Evolutionary conservation across 768 basidiomycete species (phyloP).

Genomic region (Pholiota molesta): DNA sequence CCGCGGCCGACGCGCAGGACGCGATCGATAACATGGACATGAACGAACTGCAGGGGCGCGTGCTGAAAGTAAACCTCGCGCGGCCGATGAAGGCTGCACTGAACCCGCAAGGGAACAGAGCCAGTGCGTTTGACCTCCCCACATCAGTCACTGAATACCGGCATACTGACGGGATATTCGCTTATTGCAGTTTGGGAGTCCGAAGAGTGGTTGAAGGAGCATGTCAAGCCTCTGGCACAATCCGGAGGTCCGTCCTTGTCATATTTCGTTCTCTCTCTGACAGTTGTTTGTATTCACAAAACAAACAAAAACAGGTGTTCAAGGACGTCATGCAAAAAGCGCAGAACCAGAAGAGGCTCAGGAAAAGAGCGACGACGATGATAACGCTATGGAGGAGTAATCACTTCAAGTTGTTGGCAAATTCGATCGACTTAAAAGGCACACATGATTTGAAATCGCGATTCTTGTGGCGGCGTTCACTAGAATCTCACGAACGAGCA

Average conservation of each 20-base stretch:
- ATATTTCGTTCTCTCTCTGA: conserved; percentile 3
- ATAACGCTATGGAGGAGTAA: conserved; percentile 72
- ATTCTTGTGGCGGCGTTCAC: background rate
- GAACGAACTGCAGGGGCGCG: conserved; percentile 80
- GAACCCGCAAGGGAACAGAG: conserved; percentile 73
- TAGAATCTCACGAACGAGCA: background rate
- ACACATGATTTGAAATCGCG: background rate
- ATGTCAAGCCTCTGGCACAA: conserved; percentile 77
- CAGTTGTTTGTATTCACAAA: background rate
- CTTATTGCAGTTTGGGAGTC: conserved; percentile 85
- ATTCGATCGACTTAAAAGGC: background rate
- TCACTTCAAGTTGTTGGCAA: background rate
- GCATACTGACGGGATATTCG: conserved; percentile 5
- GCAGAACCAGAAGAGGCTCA: conserved; percentile 32
- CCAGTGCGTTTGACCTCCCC: conserved; percentile 51
- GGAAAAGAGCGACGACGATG: conserved; percentile 36
- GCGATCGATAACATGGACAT: conserved; percentile 99
- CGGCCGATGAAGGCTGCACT: conserved; percentile 75
- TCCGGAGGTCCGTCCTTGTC: conserved; percentile 61
- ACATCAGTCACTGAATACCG: background rate
- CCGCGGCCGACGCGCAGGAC: conserved; percentile 85
- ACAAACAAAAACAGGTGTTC: conserved; percentile 46
- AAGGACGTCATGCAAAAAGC: conserved; percentile 49
- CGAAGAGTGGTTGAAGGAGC: conserved; percentile 87
- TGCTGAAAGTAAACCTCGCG: conserved; percentile 84